phyloP scores from a whole-genome alignment of 768 basidiomycete genomes.

The Mycena pura region DNA sequence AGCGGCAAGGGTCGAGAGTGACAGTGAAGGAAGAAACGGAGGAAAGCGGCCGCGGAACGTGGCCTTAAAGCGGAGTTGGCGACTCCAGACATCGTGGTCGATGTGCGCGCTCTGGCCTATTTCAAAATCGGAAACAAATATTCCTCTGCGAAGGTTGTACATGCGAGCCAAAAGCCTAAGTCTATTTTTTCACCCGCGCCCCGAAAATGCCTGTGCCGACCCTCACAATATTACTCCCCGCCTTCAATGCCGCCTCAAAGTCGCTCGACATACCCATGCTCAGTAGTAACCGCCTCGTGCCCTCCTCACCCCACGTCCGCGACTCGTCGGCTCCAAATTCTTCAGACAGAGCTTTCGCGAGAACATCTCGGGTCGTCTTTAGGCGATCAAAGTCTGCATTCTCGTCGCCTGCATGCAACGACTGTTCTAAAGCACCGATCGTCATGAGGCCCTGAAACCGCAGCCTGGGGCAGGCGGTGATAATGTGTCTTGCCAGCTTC shows the following conservation, averaged over 20 bases:
- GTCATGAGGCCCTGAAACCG: slow-evolving; percentile 93
- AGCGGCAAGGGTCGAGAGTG: background rate
- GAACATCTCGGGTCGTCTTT: slow-evolving; percentile 56
- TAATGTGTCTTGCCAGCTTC: slow-evolving; percentile 72
- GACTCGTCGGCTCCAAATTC: slow-evolving; percentile 24
- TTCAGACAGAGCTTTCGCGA: slow-evolving; percentile 48
- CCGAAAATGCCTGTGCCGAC: slow-evolving; percentile 95
- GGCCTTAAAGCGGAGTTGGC: too few species aligned
- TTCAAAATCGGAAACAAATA: too few species aligned
- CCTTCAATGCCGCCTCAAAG: slow-evolving; percentile 78
- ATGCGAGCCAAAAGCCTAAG: too few species aligned
- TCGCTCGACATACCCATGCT: slow-evolving; percentile 89
- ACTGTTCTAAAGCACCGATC: slow-evolving; percentile 84
- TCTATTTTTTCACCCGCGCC: slow-evolving; percentile 63
- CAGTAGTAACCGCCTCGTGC: slow-evolving; percentile 43
- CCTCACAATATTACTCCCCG: slow-evolving; percentile 87
- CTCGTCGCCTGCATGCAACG: slow-evolving; percentile 51
- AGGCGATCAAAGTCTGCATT: slow-evolving; percentile 65
- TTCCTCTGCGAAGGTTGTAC: too few species aligned
- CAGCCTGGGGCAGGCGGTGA: slow-evolving; percentile 76
- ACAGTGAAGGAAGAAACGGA: background rate
- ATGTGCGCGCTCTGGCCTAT: too few species aligned
- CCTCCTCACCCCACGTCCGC: slow-evolving; percentile 42
- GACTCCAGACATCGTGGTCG: too few species aligned
- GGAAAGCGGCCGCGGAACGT: too few species aligned